A percentile compares a stretch with the other conserved stretches of the same genome.
These are phyloP conservation scores for Xylaria grammica DNA, from an alignment of 495 filamentous ascomycete species.

Conservation along the genomic window DNA sequence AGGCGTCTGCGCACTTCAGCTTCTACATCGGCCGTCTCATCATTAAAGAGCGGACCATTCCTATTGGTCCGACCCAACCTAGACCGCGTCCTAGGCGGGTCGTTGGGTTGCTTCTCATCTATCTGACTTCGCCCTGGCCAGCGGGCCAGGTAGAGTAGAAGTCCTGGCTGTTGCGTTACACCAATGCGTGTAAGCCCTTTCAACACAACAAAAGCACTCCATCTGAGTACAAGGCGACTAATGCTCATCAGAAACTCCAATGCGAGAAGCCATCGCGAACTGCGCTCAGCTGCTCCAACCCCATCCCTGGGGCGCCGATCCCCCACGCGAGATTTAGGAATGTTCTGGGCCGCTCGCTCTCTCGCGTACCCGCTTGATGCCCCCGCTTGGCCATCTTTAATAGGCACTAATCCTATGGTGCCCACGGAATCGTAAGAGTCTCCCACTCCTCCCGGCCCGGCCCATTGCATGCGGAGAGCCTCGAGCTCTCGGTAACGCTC, in stretches of 20 bases:
- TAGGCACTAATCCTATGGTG: constrained; percentile 57
- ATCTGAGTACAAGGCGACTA: constrained; percentile 65
- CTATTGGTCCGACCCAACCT: constrained; percentile 13
- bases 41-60: constrained; percentile 27
- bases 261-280: constrained; percentile 73
- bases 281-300: constrained; percentile 76
- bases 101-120: constrained; percentile 30
- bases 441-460: constrained; percentile 44
- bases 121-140: constrained; percentile 42
- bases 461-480: constrained; percentile 58
- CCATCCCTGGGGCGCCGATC: constrained; percentile 62
- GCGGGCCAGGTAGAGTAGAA: constrained; percentile 61
- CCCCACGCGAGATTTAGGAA: constrained; percentile 54
- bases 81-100: constrained; percentile 28
- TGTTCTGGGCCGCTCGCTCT: constrained; percentile 63
- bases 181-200: constrained; percentile 64
- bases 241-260: constrained; percentile 76
- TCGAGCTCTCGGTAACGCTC: constrained; percentile 73
- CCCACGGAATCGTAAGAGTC: constrained; percentile 53
- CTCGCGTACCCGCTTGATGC: constrained; percentile 67
- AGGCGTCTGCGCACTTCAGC: constrained; percentile 68
- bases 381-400: constrained; percentile 49
- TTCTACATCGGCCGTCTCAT: constrained; percentile 61
- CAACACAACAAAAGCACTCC: constrained; percentile 60
- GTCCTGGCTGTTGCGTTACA: constrained; percentile 64